Conservation (phyloP, 1,139 yeast genomes). For the Candida glucosophila region DNA sequence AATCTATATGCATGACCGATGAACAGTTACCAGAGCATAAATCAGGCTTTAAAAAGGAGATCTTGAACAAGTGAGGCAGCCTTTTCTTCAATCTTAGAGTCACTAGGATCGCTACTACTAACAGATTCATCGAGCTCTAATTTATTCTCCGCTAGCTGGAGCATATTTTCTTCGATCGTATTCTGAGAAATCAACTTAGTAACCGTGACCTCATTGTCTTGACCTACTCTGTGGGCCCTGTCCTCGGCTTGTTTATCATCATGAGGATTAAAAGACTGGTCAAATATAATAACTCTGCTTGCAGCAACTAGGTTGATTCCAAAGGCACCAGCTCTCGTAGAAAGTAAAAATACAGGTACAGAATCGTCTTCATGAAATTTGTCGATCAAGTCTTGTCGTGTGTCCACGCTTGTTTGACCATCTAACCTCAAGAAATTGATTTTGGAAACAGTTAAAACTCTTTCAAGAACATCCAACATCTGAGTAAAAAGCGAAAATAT, state of each 20-base stretch:
- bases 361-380: conserved; percentile 74
- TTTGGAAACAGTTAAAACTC: conserved; percentile 54
- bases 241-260: conserved; percentile 99
- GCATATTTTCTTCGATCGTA: conserved; percentile 85
- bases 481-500: conserved; percentile 91
- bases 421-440: conserved; percentile 80
- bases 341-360: conserved; percentile 78
- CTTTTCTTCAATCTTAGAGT: conserved; percentile 42
- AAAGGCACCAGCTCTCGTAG: conserved; percentile 97
- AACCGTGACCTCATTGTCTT: conserved; percentile 78
- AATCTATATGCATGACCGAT: too few relatives aligned
- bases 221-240: conserved; percentile 97
- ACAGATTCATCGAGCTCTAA: conserved; percentile 75
- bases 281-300: conserved; percentile 82
- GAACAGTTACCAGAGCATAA: too few relatives aligned
- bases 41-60: conserved; percentile 25
- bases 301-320: conserved; percentile 97
- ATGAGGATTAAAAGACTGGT: conserved; percentile 94
- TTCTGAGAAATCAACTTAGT: conserved; percentile 63
- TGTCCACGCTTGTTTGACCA: conserved; percentile 90
- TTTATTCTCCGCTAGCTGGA: conserved; percentile 81
- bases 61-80: conserved; percentile 46
- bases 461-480: conserved; percentile 78
- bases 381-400: conserved; percentile 87
- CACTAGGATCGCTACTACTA: conserved; percentile 38